Conservation (phyloP, 352 stramenopile genomes). For the Pythium biforme region DNA sequence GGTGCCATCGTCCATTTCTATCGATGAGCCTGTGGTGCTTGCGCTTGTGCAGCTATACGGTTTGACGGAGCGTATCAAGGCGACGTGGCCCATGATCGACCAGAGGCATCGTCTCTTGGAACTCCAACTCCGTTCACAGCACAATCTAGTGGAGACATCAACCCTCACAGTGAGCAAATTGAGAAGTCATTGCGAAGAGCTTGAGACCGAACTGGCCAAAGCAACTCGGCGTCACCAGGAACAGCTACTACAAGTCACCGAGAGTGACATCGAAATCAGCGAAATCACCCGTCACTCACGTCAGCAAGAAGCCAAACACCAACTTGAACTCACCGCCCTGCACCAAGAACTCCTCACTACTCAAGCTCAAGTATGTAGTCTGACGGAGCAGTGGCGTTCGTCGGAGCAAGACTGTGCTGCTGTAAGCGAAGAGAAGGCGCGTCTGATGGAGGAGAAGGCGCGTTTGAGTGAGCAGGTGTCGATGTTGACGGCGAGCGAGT, state of each 20-base stretch:
- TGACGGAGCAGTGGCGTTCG: conserved; percentile 1
- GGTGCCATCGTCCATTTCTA: neutral
- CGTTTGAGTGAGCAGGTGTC: neutral
- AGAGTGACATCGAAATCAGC: neutral
- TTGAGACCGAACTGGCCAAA: conserved; percentile 4
- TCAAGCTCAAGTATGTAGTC: neutral
- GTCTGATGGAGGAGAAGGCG: neutral
- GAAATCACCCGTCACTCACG: neutral
- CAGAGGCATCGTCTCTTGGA: conserved; percentile 47
- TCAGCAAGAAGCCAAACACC: conserved; percentile 1
- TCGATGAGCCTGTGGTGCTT: conserved; percentile 14
- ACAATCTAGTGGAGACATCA: conserved; percentile 21
- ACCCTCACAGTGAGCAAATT: conserved; percentile 12
- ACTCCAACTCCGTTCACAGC: conserved; percentile 22
- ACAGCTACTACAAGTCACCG: neutral
- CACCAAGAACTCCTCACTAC: neutral
- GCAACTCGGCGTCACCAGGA: neutral
- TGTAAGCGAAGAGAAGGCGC: neutral
- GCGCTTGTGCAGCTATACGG: conserved; percentile 38
- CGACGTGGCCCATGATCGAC: conserved; percentile 45
- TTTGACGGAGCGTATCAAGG: conserved; percentile 46
- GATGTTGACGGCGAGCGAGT: neutral
- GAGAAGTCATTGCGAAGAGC: conserved; percentile 1
- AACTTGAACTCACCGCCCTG: neutral
- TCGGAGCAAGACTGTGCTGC: neutral